Evolutionary conservation across 2,329 filamentous ascomycete species (phyloP).

Genomic region (Colletotrichum spinosum): DNA sequence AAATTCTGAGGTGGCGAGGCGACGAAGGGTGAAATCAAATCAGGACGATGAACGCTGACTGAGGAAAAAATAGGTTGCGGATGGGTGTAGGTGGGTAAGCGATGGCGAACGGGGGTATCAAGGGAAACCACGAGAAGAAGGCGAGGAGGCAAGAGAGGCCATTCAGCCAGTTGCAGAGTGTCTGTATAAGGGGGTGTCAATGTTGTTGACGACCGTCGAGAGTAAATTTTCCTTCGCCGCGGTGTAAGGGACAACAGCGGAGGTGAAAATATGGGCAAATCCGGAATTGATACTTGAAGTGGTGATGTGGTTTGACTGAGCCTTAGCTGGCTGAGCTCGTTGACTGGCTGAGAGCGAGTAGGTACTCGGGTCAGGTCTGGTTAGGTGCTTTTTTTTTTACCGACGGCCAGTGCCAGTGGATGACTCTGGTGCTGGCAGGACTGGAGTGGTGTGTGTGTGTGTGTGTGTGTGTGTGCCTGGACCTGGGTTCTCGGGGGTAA

Average conservation of each 20-base stretch:
- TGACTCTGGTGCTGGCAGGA: no score
- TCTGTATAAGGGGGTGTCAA: background rate
- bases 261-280: constrained; percentile 30
- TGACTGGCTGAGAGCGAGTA: constrained; percentile 2
- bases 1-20: background rate
- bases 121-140: constrained; percentile 4
- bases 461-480: constrained; percentile 2
- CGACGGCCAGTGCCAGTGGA: background rate
- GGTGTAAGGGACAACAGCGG: constrained; percentile 17
- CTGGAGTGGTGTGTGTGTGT: background rate
- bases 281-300: constrained; percentile 34
- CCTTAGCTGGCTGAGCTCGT: background rate
- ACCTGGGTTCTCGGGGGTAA: constrained; percentile 11
- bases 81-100: background rate
- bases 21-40: constrained; percentile 10
- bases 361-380: no score
- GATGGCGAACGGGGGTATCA: background rate
- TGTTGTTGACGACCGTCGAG: background rate
- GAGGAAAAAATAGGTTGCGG: background rate
- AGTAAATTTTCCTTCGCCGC: background rate
- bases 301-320: constrained; percentile 37
- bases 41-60: constrained; percentile 17
- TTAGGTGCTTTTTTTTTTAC: no score
- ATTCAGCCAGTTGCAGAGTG: constrained; percentile 2
- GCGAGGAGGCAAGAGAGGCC: background rate